Conservation (phyloP, 1,139 yeast species). For the Nakaseomyces kungkrabaensis region DNA sequence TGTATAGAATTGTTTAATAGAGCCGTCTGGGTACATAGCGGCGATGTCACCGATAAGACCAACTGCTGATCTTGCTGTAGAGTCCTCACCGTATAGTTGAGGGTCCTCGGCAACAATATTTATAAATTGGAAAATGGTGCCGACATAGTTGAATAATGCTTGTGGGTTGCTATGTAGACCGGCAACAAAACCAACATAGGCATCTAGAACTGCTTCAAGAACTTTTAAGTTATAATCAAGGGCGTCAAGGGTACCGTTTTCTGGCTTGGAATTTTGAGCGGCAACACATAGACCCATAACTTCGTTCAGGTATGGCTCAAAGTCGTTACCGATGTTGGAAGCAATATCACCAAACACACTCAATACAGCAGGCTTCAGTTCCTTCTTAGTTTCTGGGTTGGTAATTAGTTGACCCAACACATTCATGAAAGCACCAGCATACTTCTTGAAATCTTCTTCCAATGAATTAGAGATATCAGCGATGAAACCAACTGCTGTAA, state of each 20-base stretch:
- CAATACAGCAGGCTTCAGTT: conserved; percentile 75
- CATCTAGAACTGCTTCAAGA: conserved; percentile 82
- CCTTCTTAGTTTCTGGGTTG: conserved; percentile 58
- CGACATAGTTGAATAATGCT: conserved; percentile 53
- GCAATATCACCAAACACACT: conserved; percentile 98
- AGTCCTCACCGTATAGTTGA: conserved; percentile 49
- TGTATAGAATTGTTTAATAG: conserved; percentile 52
- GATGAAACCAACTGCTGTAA: conserved; percentile 86
- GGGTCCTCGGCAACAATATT: conserved; percentile 50
- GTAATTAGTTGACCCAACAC: conserved; percentile 67
- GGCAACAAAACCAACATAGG: conserved; percentile 90
- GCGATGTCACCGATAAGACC: conserved; percentile 92
- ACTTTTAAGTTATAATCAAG: conserved; percentile 65
- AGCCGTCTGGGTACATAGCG: conserved; percentile 70
- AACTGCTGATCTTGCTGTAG: conserved; percentile 66
- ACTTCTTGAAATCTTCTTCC: conserved; percentile 61
- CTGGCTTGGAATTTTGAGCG: conserved; percentile 37
- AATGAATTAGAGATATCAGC: conserved; percentile 96
- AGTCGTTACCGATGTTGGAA: conserved; percentile 67
- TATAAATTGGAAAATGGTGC: conserved; percentile 62
- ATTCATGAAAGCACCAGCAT: conserved; percentile 72
- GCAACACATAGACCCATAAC: conserved; percentile 55
- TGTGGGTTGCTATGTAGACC: conserved; percentile 69
- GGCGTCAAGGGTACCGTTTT: conserved; percentile 58
- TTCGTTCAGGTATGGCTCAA: conserved; percentile 64